Percentiles rank a stretch among this genome's conserved stretches.
phyloP scores from a whole-genome alignment of 768 basidiomycete genomes.

The Hysterangium stoloniferum region DNA sequence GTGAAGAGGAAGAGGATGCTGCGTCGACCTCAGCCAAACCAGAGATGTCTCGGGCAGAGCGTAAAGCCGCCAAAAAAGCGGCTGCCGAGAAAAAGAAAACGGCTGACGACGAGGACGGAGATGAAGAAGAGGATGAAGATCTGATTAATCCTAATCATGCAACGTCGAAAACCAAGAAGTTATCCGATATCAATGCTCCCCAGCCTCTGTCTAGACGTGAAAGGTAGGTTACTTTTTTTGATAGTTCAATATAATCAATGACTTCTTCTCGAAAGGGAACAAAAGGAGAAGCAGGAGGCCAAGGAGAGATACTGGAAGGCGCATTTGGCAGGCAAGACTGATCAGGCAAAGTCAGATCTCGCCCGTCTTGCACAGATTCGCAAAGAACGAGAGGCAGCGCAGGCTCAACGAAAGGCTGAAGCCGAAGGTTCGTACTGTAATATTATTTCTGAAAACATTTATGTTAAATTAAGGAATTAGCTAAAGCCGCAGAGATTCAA shows the following conservation, averaged over 20 bases:
- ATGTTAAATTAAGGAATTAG: slow-evolving; percentile 26
- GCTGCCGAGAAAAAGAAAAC: slow-evolving; percentile 34
- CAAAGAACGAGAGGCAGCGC: slow-evolving; percentile 81
- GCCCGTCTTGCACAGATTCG: slow-evolving; percentile 79
- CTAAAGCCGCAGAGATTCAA: slow-evolving; percentile 56
- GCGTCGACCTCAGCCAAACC: slow-evolving; percentile 28
- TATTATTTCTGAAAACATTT: background rate
- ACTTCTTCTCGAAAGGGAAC: slow-evolving; percentile 49
- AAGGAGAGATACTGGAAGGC: slow-evolving; percentile 87
- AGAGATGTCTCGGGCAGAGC: slow-evolving; percentile 64
- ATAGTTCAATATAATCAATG: slow-evolving; percentile 3
- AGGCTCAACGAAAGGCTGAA: slow-evolving; percentile 83
- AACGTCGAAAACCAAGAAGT: slow-evolving; percentile 63
- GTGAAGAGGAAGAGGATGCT: slow-evolving; percentile 37
- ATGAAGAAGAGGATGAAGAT: slow-evolving; percentile 57
- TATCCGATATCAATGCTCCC: slow-evolving; percentile 63
- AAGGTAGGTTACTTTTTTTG: slow-evolving; percentile 33
- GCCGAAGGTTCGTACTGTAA: slow-evolving; percentile 52
- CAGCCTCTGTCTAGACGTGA: slow-evolving; percentile 58
- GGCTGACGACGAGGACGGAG: slow-evolving; percentile 34
- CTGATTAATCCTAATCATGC: slow-evolving; percentile 71
- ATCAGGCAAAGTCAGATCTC: slow-evolving; percentile 84
- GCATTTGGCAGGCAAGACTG: slow-evolving; percentile 78
- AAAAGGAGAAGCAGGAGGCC: slow-evolving; percentile 87
- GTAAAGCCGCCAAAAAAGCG: slow-evolving; percentile 73